These are phyloP conservation scores for Triticum turgidum DNA, from an alignment of 176 grass and related monocot genomes.

Conservation along the genomic window DNA sequence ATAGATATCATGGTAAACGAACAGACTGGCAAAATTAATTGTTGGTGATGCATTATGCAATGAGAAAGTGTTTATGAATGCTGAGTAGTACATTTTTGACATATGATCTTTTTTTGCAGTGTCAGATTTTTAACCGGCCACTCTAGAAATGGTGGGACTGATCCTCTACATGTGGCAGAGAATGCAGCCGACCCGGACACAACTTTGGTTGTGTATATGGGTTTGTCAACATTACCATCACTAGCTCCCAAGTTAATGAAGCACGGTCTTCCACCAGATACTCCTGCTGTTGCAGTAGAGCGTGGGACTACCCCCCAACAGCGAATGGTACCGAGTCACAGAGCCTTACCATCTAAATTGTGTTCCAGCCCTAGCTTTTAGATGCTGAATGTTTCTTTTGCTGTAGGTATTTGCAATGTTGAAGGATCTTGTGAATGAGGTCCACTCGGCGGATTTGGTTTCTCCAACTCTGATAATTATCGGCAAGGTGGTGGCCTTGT, in stretches of 20 bases:
- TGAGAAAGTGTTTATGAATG: background rate
- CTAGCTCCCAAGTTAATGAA: slow-evolving; percentile 80
- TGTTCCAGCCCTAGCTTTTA: background rate
- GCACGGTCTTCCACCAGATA: slow-evolving; percentile 74
- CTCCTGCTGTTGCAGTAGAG: slow-evolving; percentile 89
- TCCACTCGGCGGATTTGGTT: slow-evolving; percentile 54
- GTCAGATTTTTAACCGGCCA: slow-evolving; percentile 97
- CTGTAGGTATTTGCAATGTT: slow-evolving; percentile 68
- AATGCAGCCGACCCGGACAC: slow-evolving; percentile 88
- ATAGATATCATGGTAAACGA: background rate
- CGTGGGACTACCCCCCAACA: slow-evolving; percentile 88
- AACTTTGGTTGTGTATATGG: slow-evolving; percentile 97
- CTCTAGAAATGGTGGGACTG: slow-evolving; percentile 90
- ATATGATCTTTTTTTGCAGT: slow-evolving; percentile 43
- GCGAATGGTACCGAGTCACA: slow-evolving; percentile 47
- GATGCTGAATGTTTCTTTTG: slow-evolving; percentile 28
- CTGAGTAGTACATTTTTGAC: background rate
- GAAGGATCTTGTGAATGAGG: slow-evolving; percentile 74
- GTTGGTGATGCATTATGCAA: slow-evolving; percentile 7
- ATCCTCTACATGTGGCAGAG: slow-evolving; percentile 82
- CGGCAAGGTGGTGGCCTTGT: slow-evolving; percentile 78
- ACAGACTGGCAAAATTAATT: background rate
- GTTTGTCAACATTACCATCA: slow-evolving; percentile 75
- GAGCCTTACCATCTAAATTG: background rate
- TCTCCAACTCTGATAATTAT: slow-evolving; percentile 88